phyloP scores from a whole-genome alignment of 2,329 filamentous ascomycete species.

The Phialocephala subalpina region DNA sequence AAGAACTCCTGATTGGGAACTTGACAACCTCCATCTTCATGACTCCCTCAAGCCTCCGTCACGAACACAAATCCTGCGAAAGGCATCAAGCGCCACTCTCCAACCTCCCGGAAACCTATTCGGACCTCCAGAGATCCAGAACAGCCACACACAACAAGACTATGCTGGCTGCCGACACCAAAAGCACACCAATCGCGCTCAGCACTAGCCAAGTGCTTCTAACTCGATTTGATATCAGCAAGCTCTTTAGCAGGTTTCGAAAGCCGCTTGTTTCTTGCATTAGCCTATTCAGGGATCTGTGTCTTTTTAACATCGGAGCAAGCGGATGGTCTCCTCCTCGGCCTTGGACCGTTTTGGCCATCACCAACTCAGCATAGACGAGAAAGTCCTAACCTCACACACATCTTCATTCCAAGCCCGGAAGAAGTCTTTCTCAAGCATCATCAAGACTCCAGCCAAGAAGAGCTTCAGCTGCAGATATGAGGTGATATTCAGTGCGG shows the following conservation, averaged over 20 bases:
- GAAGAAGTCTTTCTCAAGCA: background rate
- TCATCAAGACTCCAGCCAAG: background rate
- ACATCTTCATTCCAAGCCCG: no score
- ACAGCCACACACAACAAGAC: background rate
- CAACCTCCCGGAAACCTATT: background rate
- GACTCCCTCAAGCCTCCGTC: no score
- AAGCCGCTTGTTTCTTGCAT: constrained; percentile 4
- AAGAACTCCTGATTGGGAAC: background rate
- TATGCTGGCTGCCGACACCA: background rate
- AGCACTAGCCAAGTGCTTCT: background rate
- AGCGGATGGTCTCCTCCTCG: background rate
- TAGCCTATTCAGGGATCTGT: background rate
- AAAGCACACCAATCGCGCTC: background rate
- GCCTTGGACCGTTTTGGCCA: no score
- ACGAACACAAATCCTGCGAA: no score
- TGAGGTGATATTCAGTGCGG: background rate
- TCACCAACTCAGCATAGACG: no score
- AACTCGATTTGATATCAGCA: background rate
- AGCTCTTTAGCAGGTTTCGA: background rate
- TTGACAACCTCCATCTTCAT: no score
- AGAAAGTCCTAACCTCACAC: no score
- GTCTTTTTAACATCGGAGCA: background rate
- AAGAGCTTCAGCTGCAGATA: background rate
- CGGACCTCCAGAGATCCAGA: no score
- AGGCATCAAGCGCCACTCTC: background rate